These are phyloP conservation scores for Cucurbita pepo DNA, from an alignment of 306 rosid genomes.

Conservation along the genomic window DNA sequence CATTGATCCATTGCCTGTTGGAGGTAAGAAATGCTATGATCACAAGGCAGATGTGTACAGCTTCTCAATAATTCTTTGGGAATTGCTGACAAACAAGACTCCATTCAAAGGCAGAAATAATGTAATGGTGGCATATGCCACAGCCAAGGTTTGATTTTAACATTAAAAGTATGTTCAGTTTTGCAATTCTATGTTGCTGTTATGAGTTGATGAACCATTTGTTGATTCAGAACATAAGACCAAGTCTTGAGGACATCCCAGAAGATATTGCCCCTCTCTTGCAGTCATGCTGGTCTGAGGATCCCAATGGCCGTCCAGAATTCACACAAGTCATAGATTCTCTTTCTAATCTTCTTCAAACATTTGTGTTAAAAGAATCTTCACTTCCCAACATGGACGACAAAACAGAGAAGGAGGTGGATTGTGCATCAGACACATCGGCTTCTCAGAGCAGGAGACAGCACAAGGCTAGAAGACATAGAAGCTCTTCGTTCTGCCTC, in stretches of 20 bases:
- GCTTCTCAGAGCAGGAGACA: not conserved
- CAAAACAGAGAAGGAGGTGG: constrained; percentile 5
- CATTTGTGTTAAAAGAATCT: not conserved
- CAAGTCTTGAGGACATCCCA: constrained; percentile 36
- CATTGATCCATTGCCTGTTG: constrained; percentile 30
- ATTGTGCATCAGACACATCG: not conserved
- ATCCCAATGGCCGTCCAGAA: constrained; percentile 41
- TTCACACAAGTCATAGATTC: constrained; percentile 22
- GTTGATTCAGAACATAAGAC: constrained; percentile 28
- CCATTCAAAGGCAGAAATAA: constrained; percentile 34
- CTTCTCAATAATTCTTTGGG: constrained; percentile 48
- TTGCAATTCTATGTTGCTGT: not conserved
- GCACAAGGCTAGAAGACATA: not conserved
- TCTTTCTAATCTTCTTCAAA: constrained; percentile 12
- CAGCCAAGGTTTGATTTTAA: constrained; percentile 23
- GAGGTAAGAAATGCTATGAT: constrained; percentile 31
- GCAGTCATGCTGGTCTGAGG: constrained; percentile 47
- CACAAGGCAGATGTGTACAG: constrained; percentile 57
- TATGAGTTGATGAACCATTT: not conserved
- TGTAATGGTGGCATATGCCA: constrained; percentile 53
- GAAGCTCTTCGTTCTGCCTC: constrained; percentile 1
- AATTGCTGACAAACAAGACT: constrained; percentile 30
- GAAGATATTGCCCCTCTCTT: constrained; percentile 19
- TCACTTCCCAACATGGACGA: not conserved
- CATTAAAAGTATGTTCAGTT: not conserved